Percentiles rank a stretch among this genome's conserved stretches.
Conservation (phyloP, 106 monocot genomes). For the Dioscorea dumetorum region DNA sequence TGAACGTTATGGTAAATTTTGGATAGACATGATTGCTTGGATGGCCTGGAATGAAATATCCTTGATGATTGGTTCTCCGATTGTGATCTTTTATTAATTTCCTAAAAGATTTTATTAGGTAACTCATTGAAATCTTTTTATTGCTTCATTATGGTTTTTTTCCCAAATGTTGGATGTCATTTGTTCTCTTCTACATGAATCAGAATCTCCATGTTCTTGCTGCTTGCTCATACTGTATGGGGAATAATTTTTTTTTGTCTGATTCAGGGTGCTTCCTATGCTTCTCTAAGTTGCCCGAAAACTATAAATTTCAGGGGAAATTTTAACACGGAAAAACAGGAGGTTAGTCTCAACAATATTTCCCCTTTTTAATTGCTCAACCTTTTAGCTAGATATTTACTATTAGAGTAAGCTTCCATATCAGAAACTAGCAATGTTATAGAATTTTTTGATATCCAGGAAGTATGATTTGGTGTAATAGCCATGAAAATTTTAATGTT, state of each 20-base stretch:
- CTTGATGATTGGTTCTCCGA: too few relatives aligned
- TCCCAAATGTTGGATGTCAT: not conserved
- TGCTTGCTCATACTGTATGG: not conserved
- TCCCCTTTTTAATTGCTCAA: not conserved
- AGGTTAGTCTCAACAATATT: conserved; percentile 8
- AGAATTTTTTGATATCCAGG: not conserved
- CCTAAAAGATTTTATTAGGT: not conserved
- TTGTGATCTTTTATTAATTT: not conserved
- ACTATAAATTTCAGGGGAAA: conserved; percentile 18
- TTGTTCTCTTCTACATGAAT: not conserved
- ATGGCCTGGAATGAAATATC: too few relatives aligned
- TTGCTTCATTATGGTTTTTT: not conserved
- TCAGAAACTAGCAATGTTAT: not conserved
- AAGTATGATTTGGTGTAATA: not conserved
- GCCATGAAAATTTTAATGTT: not conserved
- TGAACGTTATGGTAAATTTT: not conserved
- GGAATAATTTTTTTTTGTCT: conserved; percentile 5
- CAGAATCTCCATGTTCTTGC: not conserved
- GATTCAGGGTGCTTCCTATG: conserved; percentile 18
- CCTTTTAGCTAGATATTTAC: not conserved
- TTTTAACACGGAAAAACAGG: conserved; percentile 10
- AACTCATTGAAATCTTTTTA: not conserved
- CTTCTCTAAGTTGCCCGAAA: conserved; percentile 9
- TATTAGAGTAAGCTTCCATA: not conserved
- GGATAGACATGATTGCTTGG: too few relatives aligned